These are phyloP conservation scores for Ceratocystis colombiana DNA, from an alignment of 2,329 filamentous ascomycete genomes.

Conservation along the genomic window DNA sequence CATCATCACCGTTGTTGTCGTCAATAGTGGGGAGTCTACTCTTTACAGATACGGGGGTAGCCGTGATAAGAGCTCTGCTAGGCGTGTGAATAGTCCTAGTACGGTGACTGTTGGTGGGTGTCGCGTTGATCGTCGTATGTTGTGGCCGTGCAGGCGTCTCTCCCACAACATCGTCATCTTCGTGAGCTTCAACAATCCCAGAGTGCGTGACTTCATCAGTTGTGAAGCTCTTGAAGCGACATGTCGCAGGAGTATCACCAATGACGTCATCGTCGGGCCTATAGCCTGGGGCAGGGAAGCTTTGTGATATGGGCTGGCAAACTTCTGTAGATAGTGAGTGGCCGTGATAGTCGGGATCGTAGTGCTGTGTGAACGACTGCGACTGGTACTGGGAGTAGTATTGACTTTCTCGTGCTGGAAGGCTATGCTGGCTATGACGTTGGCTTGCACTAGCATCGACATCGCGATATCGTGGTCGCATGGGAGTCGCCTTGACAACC, in stretches of 20 bases:
- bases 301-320: slow-evolving; percentile 8
- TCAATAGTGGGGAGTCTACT: background rate
- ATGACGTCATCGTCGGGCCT: slow-evolving; percentile 7
- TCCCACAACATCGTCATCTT: slow-evolving; percentile 7
- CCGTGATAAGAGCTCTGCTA: background rate
- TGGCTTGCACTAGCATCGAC: background rate
- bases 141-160: slow-evolving; percentile 17
- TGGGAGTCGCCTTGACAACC: slow-evolving; percentile 47
- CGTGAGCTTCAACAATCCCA: slow-evolving; percentile 14
- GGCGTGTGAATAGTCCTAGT: background rate
- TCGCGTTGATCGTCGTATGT: background rate
- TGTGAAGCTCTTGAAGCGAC: slow-evolving; percentile 18
- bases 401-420: background rate
- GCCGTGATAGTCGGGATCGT: slow-evolving; percentile 28
- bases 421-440: slow-evolving; percentile 11
- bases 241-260: slow-evolving; percentile 21
- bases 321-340: slow-evolving; percentile 35
- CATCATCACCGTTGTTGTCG: slow-evolving; percentile 5
- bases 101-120: background rate
- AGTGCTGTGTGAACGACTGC: slow-evolving; percentile 15
- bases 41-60: too few species aligned
- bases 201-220: background rate
- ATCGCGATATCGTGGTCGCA: slow-evolving; percentile 39
- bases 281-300: slow-evolving; percentile 11
- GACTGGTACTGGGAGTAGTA: slow-evolving; percentile 11